phyloP scores from a whole-genome alignment of 2,329 filamentous ascomycete genomes.

The Fusarium brevicatenulatum region DNA sequence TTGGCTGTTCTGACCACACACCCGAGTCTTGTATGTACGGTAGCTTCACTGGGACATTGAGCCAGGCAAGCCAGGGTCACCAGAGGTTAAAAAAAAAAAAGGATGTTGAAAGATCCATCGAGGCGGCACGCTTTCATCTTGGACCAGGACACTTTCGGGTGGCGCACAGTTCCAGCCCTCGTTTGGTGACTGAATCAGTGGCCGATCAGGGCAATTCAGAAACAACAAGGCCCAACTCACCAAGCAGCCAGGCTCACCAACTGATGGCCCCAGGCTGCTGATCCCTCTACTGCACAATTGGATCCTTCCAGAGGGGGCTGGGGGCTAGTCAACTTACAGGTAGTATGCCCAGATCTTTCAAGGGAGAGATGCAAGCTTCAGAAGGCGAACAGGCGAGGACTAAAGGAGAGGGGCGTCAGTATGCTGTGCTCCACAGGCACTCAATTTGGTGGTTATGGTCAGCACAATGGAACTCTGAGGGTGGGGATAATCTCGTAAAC shows the following conservation, averaged over 20 bases:
- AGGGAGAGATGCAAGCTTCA: constrained; percentile 19
- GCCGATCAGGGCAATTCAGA: constrained; percentile 38
- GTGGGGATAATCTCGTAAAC: constrained; percentile 34
- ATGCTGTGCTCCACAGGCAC: constrained; percentile 22
- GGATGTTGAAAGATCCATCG: constrained; percentile 15
- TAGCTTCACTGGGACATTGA: constrained; percentile 6
- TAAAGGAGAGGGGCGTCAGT: constrained; percentile 1
- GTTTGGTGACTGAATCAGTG: constrained; percentile 39
- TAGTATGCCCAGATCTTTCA: constrained; percentile 18
- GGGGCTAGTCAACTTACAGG: constrained; percentile 23
- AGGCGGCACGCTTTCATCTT: constrained; percentile 19
- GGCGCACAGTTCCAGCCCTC: constrained; percentile 40
- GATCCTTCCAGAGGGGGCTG: constrained; percentile 19
- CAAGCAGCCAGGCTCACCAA: background rate
- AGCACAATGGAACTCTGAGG: constrained; percentile 31
- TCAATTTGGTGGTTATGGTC: constrained; percentile 29
- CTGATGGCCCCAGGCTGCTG: constrained; percentile 21
- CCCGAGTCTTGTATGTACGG: background rate
- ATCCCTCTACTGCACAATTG: constrained; percentile 20
- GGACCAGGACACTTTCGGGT: constrained; percentile 26
- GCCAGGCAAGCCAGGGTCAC: background rate
- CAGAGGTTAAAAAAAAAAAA: background rate
- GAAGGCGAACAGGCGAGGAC: background rate
- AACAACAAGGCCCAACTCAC: constrained; percentile 16
- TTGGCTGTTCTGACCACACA: constrained; percentile 2